Conservation (phyloP, 2,329 filamentous ascomycete species). For the Botrytis squamosa region DNA sequence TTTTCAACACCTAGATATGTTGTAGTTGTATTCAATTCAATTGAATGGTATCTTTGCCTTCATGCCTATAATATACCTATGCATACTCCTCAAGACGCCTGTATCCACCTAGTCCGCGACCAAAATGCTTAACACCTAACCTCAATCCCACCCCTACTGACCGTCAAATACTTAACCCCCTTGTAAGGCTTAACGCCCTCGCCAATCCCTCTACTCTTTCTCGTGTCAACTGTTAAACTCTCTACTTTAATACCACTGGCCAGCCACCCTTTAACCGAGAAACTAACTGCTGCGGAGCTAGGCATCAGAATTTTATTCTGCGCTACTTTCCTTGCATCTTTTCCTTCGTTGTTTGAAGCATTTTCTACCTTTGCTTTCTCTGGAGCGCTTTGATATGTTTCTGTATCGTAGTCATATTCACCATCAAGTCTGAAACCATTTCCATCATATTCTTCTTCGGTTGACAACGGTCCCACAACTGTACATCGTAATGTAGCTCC, state of each 20-base stretch:
- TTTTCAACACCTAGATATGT: not conserved
- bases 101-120: slow-evolving; percentile 8
- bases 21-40: not conserved
- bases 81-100: slow-evolving; percentile 12
- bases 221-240: slow-evolving; percentile 66
- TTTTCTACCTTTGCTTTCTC: slow-evolving; percentile 41
- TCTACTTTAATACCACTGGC: slow-evolving; percentile 67
- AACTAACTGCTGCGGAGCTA: slow-evolving; percentile 71
- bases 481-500: slow-evolving; percentile 77
- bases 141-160: slow-evolving; percentile 64
- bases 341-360: slow-evolving; percentile 39
- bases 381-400: slow-evolving; percentile 53
- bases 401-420: slow-evolving; percentile 50
- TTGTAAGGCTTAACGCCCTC: slow-evolving; percentile 94
- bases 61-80: slow-evolving; percentile 1
- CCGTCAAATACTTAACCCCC: slow-evolving; percentile 93
- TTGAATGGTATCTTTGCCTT: not conserved
- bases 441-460: slow-evolving; percentile 48
- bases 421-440: slow-evolving; percentile 40
- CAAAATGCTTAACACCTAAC: slow-evolving; percentile 49
- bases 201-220: slow-evolving; percentile 80
- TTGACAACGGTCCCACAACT: slow-evolving; percentile 63
- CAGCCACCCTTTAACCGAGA: slow-evolving; percentile 67
- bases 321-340: slow-evolving; percentile 57
- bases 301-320: slow-evolving; percentile 79